Base-by-base conservation (phyloP, 2,329 filamentous ascomycete species). In the Talaromyces funiculosus region DNA sequence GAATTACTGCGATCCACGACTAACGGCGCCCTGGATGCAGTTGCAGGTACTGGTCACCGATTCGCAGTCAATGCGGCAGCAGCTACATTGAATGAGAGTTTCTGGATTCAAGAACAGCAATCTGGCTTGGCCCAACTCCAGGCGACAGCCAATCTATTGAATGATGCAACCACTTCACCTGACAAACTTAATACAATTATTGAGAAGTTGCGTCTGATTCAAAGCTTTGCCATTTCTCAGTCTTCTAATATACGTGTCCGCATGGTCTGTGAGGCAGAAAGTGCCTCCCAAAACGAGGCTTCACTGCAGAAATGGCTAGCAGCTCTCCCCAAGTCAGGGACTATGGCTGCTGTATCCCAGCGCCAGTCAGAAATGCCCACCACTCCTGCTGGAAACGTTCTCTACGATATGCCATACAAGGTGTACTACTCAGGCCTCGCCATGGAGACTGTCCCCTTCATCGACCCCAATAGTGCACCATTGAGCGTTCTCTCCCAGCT, bases 341-440 rank as follows among this genome's bases (percentile, higher is more conserved):
- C 72, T 16, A 72, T 75, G 1, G 76, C 81, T 62, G 57, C 66
- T 3, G 58, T 66, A 9, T 55, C 67, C 9, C 61, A 70, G 51
- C 55, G 64, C n/a, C 71, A 72, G 53, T 73, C 74, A 37, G 75
- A 75, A 9, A 42, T 54, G 16, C 22, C 51, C 8, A 37, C 20
- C 14, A 12, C 42, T 26, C 77, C 79, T 57, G 29, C 16, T 10
- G 70, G 73, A 65, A 94, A 92, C 73, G 88, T 91, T 0, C 95
- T 97, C 77, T 97, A 96, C 76, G 89, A 93, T 24, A 82, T 99
- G 18, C 94, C 94, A 0, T 99, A 96, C 76, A 94, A 99, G 76
- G 94, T 99, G 35, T 97, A 96, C 72, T 97, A 97, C 72, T 91
- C 93, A 7, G 89, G 88, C 16, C 82, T 94, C 47, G 88, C 91